phyloP scores from a whole-genome alignment of 768 basidiomycete genomes.

The Austroboletus eburneus region DNA sequence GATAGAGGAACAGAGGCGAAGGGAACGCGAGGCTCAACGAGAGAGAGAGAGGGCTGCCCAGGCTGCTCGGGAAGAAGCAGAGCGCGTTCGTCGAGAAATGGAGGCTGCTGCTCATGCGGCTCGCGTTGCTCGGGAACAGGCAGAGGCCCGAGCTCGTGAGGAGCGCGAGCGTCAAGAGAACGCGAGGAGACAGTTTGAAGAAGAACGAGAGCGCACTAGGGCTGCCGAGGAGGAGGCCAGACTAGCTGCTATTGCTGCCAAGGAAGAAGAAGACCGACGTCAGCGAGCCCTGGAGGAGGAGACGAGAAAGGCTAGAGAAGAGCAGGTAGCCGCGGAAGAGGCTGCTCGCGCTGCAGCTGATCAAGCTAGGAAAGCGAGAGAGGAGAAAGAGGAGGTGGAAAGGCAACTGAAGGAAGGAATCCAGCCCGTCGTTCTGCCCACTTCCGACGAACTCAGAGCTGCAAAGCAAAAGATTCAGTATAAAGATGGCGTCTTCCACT shows the following conservation, averaged over 20 bases:
- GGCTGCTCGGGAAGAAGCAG: constrained; percentile 20
- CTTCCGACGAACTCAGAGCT: constrained; percentile 6
- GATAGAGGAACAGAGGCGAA: constrained; percentile 14
- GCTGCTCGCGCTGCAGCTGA: constrained; percentile 11
- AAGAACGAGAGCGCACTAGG: no score
- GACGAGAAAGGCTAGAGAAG: no score
- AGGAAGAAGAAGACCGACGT: constrained; percentile 17
- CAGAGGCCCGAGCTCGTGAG: constrained; percentile 24
- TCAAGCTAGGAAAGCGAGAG: constrained; percentile 11
- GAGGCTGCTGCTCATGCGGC: constrained; percentile 25
- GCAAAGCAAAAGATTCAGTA: constrained; percentile 22
- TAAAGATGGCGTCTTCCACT: constrained; percentile 28
- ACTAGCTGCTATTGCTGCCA: constrained; percentile 21
- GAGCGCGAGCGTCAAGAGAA: no score
- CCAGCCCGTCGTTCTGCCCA: constrained; percentile 17
- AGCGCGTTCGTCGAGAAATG: constrained; percentile 22
- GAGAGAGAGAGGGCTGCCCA: constrained; percentile 22
- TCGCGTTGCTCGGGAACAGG: constrained; percentile 18
- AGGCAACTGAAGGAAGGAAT: constrained; percentile 21
- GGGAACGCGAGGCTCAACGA: constrained; percentile 15
- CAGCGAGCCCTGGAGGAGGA: constrained; percentile 11
- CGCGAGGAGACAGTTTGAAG: no score
- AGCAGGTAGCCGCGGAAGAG: no score
- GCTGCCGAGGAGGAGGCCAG: constrained; percentile 20
- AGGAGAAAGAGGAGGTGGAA: constrained; percentile 15